phyloP scores from a whole-genome alignment of 1,284 basidiomycete genomes.

The Sphaerobolus stellatus region DNA sequence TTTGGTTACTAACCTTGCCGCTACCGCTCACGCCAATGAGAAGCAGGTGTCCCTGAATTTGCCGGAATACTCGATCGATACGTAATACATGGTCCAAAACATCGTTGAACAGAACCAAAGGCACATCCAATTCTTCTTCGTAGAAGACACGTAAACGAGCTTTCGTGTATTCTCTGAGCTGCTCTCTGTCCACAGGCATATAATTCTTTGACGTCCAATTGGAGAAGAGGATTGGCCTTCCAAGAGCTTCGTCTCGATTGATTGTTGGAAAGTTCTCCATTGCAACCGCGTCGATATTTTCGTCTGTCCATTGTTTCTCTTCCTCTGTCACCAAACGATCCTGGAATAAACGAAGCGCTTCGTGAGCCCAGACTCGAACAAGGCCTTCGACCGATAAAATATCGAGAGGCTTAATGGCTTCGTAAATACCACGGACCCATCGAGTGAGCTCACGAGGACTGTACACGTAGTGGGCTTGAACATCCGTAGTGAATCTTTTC shows the following conservation, averaged over 20 bases:
- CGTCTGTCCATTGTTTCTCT: conserved; percentile 94
- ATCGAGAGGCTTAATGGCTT: conserved; percentile 92
- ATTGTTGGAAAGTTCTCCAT: conserved; percentile 91
- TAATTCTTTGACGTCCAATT: conserved; percentile 99
- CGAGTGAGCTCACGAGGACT: conserved; percentile 98
- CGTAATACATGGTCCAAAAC: conserved; percentile 96
- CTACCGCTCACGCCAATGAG: conserved; percentile 97
- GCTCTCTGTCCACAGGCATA: conserved; percentile 90
- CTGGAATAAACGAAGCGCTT: conserved; percentile 95
- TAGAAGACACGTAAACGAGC: conserved; percentile 94
- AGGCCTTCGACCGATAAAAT: conserved; percentile 90
- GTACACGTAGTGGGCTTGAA: conserved; percentile 99
- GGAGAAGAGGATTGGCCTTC: conserved; percentile 92
- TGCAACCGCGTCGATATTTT: conserved; percentile 84
- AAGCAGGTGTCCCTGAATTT: conserved; percentile 94
- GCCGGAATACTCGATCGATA: conserved; percentile 99
- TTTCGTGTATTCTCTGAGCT: conserved; percentile 94
- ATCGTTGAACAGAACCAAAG: conserved; percentile 98
- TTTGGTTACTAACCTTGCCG: conserved; percentile 73
- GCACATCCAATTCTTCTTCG: conserved; percentile 97
- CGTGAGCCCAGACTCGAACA: conserved; percentile 97
- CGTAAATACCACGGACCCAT: conserved; percentile 97
- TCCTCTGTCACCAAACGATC: conserved; percentile 93
- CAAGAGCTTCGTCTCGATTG: conserved; percentile 78
- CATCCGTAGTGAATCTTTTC: conserved; percentile 90